Base-by-base conservation (phyloP, 371 early-diverging fungal genomes). In the Mucor saturninus region DNA sequence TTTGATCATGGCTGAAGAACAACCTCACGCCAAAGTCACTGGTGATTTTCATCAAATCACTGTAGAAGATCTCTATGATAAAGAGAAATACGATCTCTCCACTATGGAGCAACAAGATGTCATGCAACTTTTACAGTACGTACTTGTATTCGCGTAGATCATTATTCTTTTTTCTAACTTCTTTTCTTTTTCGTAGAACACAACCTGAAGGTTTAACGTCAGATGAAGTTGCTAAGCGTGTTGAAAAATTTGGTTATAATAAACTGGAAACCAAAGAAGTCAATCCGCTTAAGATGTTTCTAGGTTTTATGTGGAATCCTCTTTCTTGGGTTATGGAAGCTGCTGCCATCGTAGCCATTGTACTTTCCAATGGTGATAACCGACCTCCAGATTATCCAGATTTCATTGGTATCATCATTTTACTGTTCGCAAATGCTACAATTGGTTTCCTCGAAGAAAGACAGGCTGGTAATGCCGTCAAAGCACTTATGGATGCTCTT, bases 361-460 rank as follows among this genome's bases (percentile, higher is more conserved):
- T 74, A 6, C 74, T 90, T 30, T 86, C 87, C 64, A 90, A 90
- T 75, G 90, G 70, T 67, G 83, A 84, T 40, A 77, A 79, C 53
- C 54, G 68, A 61, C 76, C 91, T 6, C 89, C 89, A 28, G 90
- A 93, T 73, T 93, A 91, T 85, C 83, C 86, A 56, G 93, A 95
- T 75, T 90, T 95, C 63, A 90, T 88, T 43, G 93, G 92, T 80
- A 87, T 95, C 69, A 72, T 93, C 10, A 65, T 89, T 43, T 85
- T 95, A 45, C 75, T 95, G 70, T 64, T 95, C 56, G 86, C 84
- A 65, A 95, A 95, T 76, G 90, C 95, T 56, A 73, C 79, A 73
- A 93, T 95, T 63, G 95, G 95, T 64, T 95, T 80, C 78, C 71
- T 85, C 71, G 93, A 95, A 79, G 95, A 94, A 79, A 86, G 87